Base-by-base conservation (phyloP, 2,329 filamentous ascomycete genomes). In the Fusarium protoensiforme region DNA sequence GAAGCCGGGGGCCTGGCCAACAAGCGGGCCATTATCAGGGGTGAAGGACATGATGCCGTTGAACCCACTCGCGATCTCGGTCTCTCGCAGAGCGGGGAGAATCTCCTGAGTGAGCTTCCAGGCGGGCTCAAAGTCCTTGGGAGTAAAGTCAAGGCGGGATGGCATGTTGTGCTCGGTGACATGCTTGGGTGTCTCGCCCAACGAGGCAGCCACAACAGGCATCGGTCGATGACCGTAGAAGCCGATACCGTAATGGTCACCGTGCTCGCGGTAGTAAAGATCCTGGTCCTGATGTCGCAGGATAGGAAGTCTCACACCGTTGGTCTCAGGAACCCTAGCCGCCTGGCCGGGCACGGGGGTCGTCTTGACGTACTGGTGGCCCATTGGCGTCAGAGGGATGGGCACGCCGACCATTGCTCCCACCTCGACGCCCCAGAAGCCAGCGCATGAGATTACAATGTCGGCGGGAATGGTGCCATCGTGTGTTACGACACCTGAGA, bases 11-110 rank as follows among this genome's bases (percentile, higher is more conserved):
- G 88, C 84, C 73, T 88, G 85, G 4, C 90, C 90, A 2, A 92
- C 83, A 0, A 92, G 83, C 0, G 90, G 87, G 0, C 88, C 89
- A 1, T 90, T 90, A 61, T 92, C 90, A 0, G 90, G 90, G 0
- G 90, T 92, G 75, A 92, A 92, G 0, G 90, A 92, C 79, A 92
- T 90, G 73, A 92, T 86, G 4, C 90, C 90, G 73, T 92, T 92
- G 84, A 92, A 92, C 0, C 89, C 90, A 43, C 90, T 86, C 0
- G 83, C 86, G 8, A 92, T 85, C 65, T 89, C 79, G 16, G 81
- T 85, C 6, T 88, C 81, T 4, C 81, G 79, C 5, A 92, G 80
- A 1, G 81, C 82, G 0, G 90, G 90, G 1, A 92, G 78, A 1
- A 92, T 79, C 33, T 87, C 83, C 69, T 87, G 82, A 0, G 87